phyloP scores from a whole-genome alignment of 1,284 basidiomycete genomes.

The Amanita bisporigera region DNA sequence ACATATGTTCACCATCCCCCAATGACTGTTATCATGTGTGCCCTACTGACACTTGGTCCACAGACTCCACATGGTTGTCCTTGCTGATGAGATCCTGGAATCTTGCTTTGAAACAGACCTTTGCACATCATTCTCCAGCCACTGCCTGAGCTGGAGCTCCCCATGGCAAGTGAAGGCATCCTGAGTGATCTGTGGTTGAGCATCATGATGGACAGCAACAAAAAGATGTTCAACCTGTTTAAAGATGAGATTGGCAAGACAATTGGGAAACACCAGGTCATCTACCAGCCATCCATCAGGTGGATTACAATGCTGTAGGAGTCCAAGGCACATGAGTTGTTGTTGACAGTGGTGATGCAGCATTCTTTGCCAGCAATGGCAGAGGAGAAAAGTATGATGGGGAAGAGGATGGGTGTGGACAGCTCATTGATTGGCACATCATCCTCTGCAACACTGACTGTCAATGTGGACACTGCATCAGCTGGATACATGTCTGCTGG shows the following conservation, averaged over 20 bases:
- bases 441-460: constrained; percentile 47
- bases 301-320: constrained; percentile 84
- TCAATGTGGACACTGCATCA: constrained; percentile 43
- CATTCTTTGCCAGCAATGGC: constrained; percentile 26
- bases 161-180: constrained; percentile 63
- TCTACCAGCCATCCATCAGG: constrained; percentile 84
- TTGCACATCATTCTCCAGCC: constrained; percentile 86
- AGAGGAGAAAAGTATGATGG: no score
- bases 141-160: constrained; percentile 65
- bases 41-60: constrained; percentile 1
- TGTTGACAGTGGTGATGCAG: constrained; percentile 70
- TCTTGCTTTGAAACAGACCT: constrained; percentile 94
- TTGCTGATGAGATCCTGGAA: constrained; percentile 94
- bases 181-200: constrained; percentile 87
- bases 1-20: constrained; percentile 55
- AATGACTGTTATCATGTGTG: not conserved
- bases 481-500: constrained; percentile 36
- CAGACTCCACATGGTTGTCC: constrained; percentile 96
- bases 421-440: no score
- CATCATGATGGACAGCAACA: constrained; percentile 88
- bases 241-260: constrained; percentile 94
- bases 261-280: constrained; percentile 89
- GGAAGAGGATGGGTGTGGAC: no score
- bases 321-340: constrained; percentile 85
- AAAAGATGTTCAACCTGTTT: constrained; percentile 83